Conservation (phyloP, 176 grass and related monocot species). For the Oryza meyeriana region DNA sequence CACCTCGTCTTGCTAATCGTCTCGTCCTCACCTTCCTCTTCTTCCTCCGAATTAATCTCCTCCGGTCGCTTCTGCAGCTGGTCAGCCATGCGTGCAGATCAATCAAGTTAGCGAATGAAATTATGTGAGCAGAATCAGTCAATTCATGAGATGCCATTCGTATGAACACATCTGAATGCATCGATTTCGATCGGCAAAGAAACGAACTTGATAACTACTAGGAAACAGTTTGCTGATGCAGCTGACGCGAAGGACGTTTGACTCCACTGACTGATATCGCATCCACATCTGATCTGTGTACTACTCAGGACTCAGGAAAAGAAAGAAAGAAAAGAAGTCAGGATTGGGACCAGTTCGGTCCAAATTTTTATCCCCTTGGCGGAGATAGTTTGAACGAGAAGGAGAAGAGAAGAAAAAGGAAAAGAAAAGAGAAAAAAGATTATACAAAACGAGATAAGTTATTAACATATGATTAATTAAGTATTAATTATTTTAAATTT, state of each 20-base stretch:
- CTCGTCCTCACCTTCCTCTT: background rate
- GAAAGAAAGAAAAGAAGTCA: too few species aligned
- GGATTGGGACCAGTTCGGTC: too few species aligned
- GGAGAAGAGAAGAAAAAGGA: too few species aligned
- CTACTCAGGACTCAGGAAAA: too few species aligned
- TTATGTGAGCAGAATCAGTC: background rate
- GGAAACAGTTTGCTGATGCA: background rate
- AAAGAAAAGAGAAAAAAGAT: too few species aligned
- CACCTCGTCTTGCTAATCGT: background rate
- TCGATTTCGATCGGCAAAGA: background rate
- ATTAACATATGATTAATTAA: too few species aligned
- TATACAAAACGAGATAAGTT: too few species aligned
- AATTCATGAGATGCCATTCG: background rate
- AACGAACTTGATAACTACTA: background rate
- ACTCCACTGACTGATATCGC: background rate
- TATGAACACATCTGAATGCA: background rate
- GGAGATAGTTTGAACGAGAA: too few species aligned
- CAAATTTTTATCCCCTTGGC: background rate
- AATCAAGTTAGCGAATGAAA: background rate
- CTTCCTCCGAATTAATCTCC: background rate
- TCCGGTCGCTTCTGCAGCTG: background rate
- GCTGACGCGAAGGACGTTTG: background rate
- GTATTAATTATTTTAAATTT: too few species aligned
- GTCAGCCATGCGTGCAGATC: background rate
- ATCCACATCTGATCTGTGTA: background rate